Evolutionary conservation across 179 eudicot species (phyloP), one percentile per base, ranked within the genome.

Genomic region (Carnegiea gigantea): DNA sequence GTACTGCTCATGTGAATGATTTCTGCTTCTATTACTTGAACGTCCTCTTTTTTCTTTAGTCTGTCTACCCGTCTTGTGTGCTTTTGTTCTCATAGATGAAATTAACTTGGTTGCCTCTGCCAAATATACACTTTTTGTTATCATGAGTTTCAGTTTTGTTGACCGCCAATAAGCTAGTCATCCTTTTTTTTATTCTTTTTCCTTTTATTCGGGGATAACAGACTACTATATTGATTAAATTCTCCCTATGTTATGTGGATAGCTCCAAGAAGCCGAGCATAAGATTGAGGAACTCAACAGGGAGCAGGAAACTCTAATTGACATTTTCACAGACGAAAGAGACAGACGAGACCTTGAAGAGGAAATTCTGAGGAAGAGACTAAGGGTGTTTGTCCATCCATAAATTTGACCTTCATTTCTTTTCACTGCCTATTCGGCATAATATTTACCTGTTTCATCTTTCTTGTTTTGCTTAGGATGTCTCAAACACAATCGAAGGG

Each of bases 231-330:
- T 28, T 67, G 36, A 26, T 30, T 17, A 15, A 59, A 20, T 8
- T 57, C 10, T 20, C 48, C 15, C 54, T 77, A 77, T 64, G 21
- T 76, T 59, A 21, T 81, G 62, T 79, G 70, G 77, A 82, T 90
- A 95, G 99, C 89, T 95, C 54, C 78, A 86, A 80, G 97, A 88
- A 78, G 87, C 94, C 33, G 85, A 75, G 38, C 36, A 23, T n/a
- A 91, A 88, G 87, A 83, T 89, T 75, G 87, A 89, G 76, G 90
- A 86, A 60, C 85, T 90, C 48, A 92, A 81, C 87, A 89, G 85
- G 91, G 98, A 95, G 81, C 97, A 95, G 83, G 97, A 92, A 76
- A 86, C 88, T 83, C 79, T 94, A 30, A 89, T 95, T 46, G 96
- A 92, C 78, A 86, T 89, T 81, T 91, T 92, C 84, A 85, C 97